A percentile compares a stretch with the other conserved stretches of the same genome.
These are phyloP conservation scores for Malus fusca DNA, from an alignment of 306 rosid genomes.

Conservation along the genomic window DNA sequence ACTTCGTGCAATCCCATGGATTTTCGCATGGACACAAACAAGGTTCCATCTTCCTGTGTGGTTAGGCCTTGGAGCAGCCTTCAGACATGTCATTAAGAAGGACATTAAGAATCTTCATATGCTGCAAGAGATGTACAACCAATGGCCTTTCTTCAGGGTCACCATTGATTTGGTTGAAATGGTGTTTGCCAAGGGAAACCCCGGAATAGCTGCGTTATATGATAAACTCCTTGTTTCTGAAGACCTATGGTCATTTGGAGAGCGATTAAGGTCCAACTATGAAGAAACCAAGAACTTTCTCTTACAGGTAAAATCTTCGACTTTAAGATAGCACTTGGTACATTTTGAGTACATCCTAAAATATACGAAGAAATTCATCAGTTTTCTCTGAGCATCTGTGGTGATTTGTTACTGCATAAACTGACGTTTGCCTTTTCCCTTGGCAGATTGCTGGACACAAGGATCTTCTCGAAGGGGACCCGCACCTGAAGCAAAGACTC, in stretches of 20 bases:
- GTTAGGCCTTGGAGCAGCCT: constrained; percentile 89
- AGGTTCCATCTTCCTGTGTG: constrained; percentile 99
- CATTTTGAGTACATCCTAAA: not conserved
- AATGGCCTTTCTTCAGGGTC: constrained; percentile 96
- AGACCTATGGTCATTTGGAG: constrained; percentile 77
- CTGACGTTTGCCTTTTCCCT: constrained; percentile 1
- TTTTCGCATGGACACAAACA: constrained; percentile 96
- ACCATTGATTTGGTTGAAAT: constrained; percentile 92
- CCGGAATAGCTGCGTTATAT: constrained; percentile 66
- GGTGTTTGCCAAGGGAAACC: constrained; percentile 99
- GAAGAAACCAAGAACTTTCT: constrained; percentile 78
- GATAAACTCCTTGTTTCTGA: constrained; percentile 84
- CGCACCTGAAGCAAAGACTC: constrained; percentile 86
- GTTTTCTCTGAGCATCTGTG: not conserved
- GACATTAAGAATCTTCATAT: constrained; percentile 67
- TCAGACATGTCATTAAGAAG: constrained; percentile 50
- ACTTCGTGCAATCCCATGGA: constrained; percentile 99
- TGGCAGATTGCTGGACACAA: constrained; percentile 83
- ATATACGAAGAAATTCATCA: not conserved
- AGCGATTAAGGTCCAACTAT: constrained; percentile 54
- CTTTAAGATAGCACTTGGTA: not conserved
- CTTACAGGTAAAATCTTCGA: constrained; percentile 49
- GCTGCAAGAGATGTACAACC: constrained; percentile 86
- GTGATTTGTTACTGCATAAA: not conserved
- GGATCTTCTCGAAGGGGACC: constrained; percentile 95